Conservation (phyloP, 1,284 basidiomycete genomes). For the Pascua sp. region DNA sequence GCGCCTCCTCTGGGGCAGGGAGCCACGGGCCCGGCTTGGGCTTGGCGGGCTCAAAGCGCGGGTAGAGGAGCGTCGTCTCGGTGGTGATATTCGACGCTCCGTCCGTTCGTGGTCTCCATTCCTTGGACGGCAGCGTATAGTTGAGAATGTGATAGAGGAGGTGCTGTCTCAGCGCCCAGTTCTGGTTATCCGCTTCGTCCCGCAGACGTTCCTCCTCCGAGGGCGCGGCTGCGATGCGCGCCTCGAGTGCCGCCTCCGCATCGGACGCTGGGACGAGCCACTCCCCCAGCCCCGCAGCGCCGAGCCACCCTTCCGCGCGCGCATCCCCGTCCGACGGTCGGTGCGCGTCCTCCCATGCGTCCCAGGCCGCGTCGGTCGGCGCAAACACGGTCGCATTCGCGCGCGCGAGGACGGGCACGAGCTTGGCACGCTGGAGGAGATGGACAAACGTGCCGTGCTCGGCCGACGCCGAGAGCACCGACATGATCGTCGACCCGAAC, state of each 20-base stretch:
- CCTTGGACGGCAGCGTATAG: slow-evolving; percentile 59
- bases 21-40: slow-evolving; percentile 83
- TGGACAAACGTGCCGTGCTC: slow-evolving; percentile 75
- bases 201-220: slow-evolving; percentile 31
- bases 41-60: slow-evolving; percentile 56
- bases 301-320: slow-evolving; percentile 30
- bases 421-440: slow-evolving; percentile 77
- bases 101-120: slow-evolving; percentile 7
- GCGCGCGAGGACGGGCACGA: slow-evolving; percentile 86
- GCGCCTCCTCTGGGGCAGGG: slow-evolving; percentile 65
- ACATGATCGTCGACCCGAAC: slow-evolving; percentile 58
- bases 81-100: slow-evolving; percentile 33
- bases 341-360: slow-evolving; percentile 40
- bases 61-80: slow-evolving; percentile 67
- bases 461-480: slow-evolving; percentile 68
- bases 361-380: slow-evolving; percentile 87
- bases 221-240: neutral
- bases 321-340: slow-evolving; percentile 13
- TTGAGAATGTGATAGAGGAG: slow-evolving; percentile 95
- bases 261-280: slow-evolving; percentile 19
- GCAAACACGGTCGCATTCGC: slow-evolving; percentile 86
- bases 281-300: slow-evolving; percentile 28
- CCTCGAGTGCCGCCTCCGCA: neutral
- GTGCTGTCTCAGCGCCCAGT: slow-evolving; percentile 69
- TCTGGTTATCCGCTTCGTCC: slow-evolving; percentile 65